These are phyloP conservation scores for Closterium sp. DNA, from an alignment of 139 green algal species.

Conservation along the genomic window DNA sequence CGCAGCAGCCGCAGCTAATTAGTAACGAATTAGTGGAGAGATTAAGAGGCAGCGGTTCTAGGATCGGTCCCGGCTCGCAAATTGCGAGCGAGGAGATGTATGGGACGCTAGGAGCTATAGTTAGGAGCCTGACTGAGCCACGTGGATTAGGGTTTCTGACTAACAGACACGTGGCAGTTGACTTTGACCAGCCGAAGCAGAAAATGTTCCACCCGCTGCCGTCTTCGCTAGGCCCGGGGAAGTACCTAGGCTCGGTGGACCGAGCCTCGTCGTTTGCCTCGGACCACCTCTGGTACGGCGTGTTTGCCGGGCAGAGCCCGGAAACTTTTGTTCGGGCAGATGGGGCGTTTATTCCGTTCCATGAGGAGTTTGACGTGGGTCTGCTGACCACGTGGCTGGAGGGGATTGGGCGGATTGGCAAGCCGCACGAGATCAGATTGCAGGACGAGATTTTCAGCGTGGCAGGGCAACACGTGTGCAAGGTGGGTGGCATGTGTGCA, in stretches of 20 bases:
- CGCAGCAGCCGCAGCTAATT: not conserved
- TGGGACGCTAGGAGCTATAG: conserved; percentile 24
- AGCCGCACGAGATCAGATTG: conserved; percentile 19
- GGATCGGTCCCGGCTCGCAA: conserved; percentile 31
- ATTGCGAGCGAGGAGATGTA: conserved; percentile 34
- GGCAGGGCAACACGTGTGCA: conserved; percentile 4
- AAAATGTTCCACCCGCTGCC: conserved; percentile 40
- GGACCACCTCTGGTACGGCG: conserved; percentile 34
- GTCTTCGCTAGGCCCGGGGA: conserved; percentile 4
- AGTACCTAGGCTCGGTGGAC: conserved; percentile 36
- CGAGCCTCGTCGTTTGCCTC: conserved; percentile 15
- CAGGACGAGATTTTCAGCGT: conserved; percentile 8
- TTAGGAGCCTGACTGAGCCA: not conserved
- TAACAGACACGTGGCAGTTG: conserved; percentile 34
- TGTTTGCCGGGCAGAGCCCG: conserved; percentile 26
- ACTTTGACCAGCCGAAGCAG: conserved; percentile 30
- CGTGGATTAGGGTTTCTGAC: conserved; percentile 26
- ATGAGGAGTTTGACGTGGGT: conserved; percentile 2
- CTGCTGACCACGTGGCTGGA: conserved; percentile 13
- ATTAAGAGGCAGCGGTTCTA: conserved; percentile 14
- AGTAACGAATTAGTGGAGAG: conserved; percentile 31
- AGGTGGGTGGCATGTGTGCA: not conserved
- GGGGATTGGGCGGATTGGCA: conserved; percentile 29
- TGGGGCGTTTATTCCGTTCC: conserved; percentile 36
- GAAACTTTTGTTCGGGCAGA: conserved; percentile 39